These are phyloP conservation scores for Clavariopsis aquatica DNA, from an alignment of 495 filamentous ascomycete genomes.

Conservation along the genomic window DNA sequence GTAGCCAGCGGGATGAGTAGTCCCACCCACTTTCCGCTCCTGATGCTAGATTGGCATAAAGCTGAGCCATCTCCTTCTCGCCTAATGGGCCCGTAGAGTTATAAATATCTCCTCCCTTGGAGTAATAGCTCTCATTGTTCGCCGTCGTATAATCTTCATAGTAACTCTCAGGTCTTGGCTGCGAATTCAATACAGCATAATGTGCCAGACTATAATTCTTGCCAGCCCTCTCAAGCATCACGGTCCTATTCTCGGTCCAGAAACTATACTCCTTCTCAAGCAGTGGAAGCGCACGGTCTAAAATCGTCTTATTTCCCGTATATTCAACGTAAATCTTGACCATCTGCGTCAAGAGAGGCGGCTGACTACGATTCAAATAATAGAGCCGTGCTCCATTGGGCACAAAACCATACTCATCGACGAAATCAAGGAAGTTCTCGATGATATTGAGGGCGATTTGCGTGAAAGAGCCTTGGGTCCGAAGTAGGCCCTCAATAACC, in stretches of 20 bases:
- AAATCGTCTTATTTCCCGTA: slow-evolving; percentile 35
- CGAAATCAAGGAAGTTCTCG: slow-evolving; percentile 41
- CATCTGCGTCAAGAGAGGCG: slow-evolving; percentile 40
- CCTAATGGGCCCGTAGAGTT: slow-evolving; percentile 24
- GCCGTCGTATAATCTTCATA: slow-evolving; percentile 39
- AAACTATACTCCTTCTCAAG: slow-evolving; percentile 37
- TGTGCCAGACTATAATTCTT: slow-evolving; percentile 31
- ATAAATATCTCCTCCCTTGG: slow-evolving; percentile 33
- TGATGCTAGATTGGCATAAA: slow-evolving; percentile 39
- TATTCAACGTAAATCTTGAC: slow-evolving; percentile 38
- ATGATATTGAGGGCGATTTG: slow-evolving; percentile 40
- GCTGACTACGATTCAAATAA: slow-evolving; percentile 40
- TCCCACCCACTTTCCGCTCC: slow-evolving; percentile 40
- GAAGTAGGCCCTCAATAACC: slow-evolving; percentile 37
- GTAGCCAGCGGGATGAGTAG: slow-evolving; percentile 37
- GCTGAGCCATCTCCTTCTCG: slow-evolving; percentile 27
- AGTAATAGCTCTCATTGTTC: slow-evolving; percentile 38
- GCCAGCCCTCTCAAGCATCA: slow-evolving; percentile 20
- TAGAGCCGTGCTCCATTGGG: slow-evolving; percentile 38
- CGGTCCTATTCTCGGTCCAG: slow-evolving; percentile 36
- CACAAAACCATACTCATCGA: slow-evolving; percentile 39
- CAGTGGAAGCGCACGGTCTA: slow-evolving; percentile 36
- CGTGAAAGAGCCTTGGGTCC: slow-evolving; percentile 40
- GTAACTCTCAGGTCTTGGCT: slow-evolving; percentile 41
- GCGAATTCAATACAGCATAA: slow-evolving; percentile 37